Evolutionary conservation across 495 filamentous ascomycete genomes (phyloP), one percentile per base, ranked within the genome.

Genomic region (Aspergillus taichungensis): DNA sequence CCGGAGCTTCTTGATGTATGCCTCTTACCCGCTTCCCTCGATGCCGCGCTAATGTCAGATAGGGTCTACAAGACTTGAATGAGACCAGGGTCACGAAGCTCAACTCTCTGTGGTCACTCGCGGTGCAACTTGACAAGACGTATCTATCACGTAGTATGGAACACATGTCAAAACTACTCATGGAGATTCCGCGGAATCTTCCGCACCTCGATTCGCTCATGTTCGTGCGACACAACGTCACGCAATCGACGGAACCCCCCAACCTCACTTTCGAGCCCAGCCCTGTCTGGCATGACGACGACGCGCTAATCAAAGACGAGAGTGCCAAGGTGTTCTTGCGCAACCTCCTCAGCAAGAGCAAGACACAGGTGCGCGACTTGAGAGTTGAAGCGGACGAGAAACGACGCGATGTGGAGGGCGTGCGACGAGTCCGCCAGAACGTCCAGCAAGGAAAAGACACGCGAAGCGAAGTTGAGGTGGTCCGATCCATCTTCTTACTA

Each of bases 231-330:
- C 92, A 99, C 64, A 99, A 99, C 53, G 79, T 83, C 49, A 78
- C 75, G 33, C 67, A 75, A 46, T 88, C 83, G 66, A 80, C 85
- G 50, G 94, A 97, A 57, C 94, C 94, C 2, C 48, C 71, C 6
- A 81, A 94, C 65, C 79, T 94, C 57, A 70, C 64, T 10, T 99
- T 99, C 54, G 94, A 99, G 64, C 87, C 92, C 1, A 95, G 90
- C 61, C 89, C 90, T 6, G 82, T 99, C 40, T 99, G 94, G 94
- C 87, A 95, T 56, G 92, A 99, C 53, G 91, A 95, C 53, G 84
- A 81, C 40, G 61, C 74, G 11, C 89, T 99, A 72, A 71, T 86
- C 5, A 77, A 78, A 0, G 87, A 97, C 62, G 90, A 95, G 29
- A 57, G 75, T 1, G 87, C 92, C 30, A 94, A 90, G 62, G 76